Conservation (phyloP, 768 basidiomycete species). For the Leucocoprinus birnbaumii region DNA sequence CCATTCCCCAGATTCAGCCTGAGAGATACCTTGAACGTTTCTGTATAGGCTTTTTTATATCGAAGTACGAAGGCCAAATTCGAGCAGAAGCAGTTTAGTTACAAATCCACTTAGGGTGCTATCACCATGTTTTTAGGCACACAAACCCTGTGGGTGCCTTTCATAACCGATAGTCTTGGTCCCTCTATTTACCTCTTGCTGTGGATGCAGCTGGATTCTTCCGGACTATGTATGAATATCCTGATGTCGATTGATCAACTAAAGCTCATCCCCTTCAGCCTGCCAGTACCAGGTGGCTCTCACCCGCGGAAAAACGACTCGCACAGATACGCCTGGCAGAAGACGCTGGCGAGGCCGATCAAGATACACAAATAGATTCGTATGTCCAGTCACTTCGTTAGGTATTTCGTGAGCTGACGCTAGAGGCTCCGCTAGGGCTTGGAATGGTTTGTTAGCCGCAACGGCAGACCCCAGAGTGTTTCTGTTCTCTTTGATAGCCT, state of each 20-base stretch:
- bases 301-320: slow-evolving; percentile 45
- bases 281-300: slow-evolving; percentile 60
- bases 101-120: slow-evolving; percentile 39
- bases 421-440: slow-evolving; percentile 30
- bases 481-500: slow-evolving; percentile 51
- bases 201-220: slow-evolving; percentile 42
- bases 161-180: background rate
- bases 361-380: slow-evolving; percentile 57
- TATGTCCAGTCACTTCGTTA: slow-evolving; percentile 26
- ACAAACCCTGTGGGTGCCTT: slow-evolving; percentile 41
- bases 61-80: slow-evolving; percentile 36
- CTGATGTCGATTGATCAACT: background rate
- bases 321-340: slow-evolving; percentile 67
- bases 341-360: slow-evolving; percentile 65
- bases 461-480: slow-evolving; percentile 52
- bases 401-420: background rate
- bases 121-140: slow-evolving; percentile 62
- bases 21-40: background rate
- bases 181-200: background rate
- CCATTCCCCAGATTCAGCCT: background rate
- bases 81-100: background rate
- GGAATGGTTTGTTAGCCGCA: slow-evolving; percentile 52
- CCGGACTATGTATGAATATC: slow-evolving; percentile 51
- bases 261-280: slow-evolving; percentile 34
- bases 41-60: slow-evolving; percentile 62